Conservation (phyloP, 2,329 filamentous ascomycete genomes). For the Fusarium hainanense region DNA sequence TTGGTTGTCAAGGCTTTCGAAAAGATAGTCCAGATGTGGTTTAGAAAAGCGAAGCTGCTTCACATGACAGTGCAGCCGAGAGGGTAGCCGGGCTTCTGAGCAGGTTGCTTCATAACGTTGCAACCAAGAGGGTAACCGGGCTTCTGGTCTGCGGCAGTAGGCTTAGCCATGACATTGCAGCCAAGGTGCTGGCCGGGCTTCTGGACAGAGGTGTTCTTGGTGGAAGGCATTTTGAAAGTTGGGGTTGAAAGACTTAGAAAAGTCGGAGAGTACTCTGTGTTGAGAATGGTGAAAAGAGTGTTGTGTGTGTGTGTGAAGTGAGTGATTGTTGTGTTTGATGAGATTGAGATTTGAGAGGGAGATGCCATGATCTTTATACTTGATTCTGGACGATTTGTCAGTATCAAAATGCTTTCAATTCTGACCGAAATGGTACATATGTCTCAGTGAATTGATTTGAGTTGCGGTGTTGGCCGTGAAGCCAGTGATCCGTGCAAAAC, state of each 20-base stretch:
- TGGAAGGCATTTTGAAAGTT: slow-evolving; percentile 50
- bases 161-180: slow-evolving; percentile 43
- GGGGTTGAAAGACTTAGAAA: slow-evolving; percentile 43
- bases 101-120: slow-evolving; percentile 38
- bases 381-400: neutral
- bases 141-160: slow-evolving; percentile 7
- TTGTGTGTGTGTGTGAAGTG: slow-evolving; percentile 28
- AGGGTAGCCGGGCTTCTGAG: slow-evolving; percentile 40
- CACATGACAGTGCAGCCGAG: slow-evolving; percentile 53
- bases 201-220: slow-evolving; percentile 44
- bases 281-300: slow-evolving; percentile 45
- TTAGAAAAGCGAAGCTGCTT: slow-evolving; percentile 18
- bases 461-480: slow-evolving; percentile 9
- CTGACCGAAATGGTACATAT: neutral
- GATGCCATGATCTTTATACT: slow-evolving; percentile 38
- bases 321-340: slow-evolving; percentile 29
- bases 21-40: neutral
- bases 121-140: slow-evolving; percentile 46
- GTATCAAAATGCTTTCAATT: neutral
- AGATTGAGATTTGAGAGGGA: slow-evolving; percentile 4
- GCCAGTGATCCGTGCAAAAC: slow-evolving; percentile 36
- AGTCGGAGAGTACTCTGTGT: slow-evolving; percentile 39
- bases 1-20: slow-evolving; percentile 7
- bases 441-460: slow-evolving; percentile 10
- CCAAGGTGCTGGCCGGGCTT: slow-evolving; percentile 44